phyloP scores from a whole-genome alignment of 176 grass and related monocot species.

The Triticum dicoccoides region DNA sequence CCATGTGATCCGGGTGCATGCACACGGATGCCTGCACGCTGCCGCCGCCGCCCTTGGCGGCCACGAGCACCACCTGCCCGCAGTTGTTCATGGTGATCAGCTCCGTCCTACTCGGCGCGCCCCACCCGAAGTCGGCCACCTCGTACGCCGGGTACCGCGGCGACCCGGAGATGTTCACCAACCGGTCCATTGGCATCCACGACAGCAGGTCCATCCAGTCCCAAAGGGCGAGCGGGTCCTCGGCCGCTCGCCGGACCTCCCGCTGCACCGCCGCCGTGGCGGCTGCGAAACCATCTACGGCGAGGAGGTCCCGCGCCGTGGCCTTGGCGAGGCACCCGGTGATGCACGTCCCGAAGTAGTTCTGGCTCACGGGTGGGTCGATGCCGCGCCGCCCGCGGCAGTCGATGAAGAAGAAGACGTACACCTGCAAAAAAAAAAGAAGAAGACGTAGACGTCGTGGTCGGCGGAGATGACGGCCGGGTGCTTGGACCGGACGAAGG shows the following conservation, averaged over 20 bases:
- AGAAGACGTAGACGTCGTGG: constrained; percentile 15
- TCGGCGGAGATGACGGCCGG: background rate
- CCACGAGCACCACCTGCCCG: constrained; percentile 6
- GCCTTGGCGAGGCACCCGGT: background rate
- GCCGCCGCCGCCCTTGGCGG: background rate
- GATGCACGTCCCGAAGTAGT: background rate
- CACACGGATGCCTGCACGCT: background rate
- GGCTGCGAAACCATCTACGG: background rate
- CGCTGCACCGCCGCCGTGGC: background rate
- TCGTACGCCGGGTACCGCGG: background rate
- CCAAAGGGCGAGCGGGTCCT: background rate
- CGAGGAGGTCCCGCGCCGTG: background rate
- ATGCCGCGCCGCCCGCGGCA: background rate
- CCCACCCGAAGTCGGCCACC: background rate
- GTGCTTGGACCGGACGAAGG: background rate
- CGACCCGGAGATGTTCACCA: background rate
- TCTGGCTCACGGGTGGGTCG: background rate
- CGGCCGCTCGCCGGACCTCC: background rate
- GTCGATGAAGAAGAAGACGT: constrained; percentile 6
- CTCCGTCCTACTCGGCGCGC: background rate
- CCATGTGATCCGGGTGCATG: background rate
- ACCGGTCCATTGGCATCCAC: background rate
- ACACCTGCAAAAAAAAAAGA: background rate
- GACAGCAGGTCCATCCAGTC: background rate
- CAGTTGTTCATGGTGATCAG: background rate